Percentiles rank a stretch among this genome's conserved stretches.
These are phyloP conservation scores for Polytolypa hystricis DNA, from an alignment of 2,329 filamentous ascomycete genomes.

Conservation along the genomic window DNA sequence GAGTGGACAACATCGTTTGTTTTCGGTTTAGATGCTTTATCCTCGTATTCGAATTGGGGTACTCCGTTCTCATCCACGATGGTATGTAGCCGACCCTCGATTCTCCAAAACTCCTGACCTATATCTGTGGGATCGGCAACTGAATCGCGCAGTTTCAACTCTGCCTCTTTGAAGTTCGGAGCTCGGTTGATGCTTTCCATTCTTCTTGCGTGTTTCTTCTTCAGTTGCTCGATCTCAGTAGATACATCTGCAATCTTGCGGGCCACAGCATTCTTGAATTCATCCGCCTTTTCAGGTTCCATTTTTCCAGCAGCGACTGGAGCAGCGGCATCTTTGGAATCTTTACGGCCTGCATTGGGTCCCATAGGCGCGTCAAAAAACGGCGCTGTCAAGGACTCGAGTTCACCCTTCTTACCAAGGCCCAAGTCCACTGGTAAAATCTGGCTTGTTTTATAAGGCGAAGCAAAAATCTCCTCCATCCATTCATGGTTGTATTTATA, in stretches of 20 bases:
- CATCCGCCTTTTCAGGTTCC: conserved; percentile 64
- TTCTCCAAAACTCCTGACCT: conserved; percentile 50
- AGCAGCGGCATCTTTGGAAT: conserved; percentile 20
- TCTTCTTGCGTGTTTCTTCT: conserved; percentile 62
- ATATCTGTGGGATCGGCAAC: conserved; percentile 44
- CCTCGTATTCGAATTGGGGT: conserved; percentile 26
- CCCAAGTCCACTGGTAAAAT: conserved; percentile 82
- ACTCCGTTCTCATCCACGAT: conserved; percentile 24
- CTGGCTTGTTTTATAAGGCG: conserved; percentile 73
- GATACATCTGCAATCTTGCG: conserved; percentile 62
- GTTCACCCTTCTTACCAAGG: conserved; percentile 70
- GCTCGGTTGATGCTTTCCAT: conserved; percentile 64
- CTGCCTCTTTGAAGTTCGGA: conserved; percentile 59
- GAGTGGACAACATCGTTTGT: conserved; percentile 64
- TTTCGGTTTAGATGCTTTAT: conserved; percentile 32
- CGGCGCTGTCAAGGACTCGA: conserved; percentile 70
- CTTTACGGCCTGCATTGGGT: conserved; percentile 15
- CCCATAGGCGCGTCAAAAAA: conserved; percentile 58
- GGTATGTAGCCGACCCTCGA: conserved; percentile 43
- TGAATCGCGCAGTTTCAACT: conserved; percentile 61
- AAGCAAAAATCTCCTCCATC: conserved; percentile 96
- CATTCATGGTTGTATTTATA: conserved; percentile 96
- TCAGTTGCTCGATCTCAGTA: conserved; percentile 75
- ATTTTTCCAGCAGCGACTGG: conserved; percentile 47
- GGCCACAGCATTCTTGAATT: conserved; percentile 69